These are phyloP conservation scores for Ustilago tritici DNA, from an alignment of 1,284 basidiomycete genomes.

Conservation along the genomic window DNA sequence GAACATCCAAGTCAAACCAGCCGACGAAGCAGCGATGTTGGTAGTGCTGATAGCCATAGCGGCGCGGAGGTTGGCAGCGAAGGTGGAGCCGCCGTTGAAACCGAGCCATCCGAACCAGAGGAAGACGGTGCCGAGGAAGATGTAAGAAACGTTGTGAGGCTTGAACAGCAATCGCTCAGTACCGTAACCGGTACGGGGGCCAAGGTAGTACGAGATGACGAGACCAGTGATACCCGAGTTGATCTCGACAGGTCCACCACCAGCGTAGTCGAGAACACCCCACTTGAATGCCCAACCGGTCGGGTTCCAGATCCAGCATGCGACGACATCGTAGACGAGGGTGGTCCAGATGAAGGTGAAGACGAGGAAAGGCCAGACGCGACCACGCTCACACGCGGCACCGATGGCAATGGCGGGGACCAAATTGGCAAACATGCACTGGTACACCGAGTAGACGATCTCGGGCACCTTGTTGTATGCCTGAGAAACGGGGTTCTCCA, in stretches of 20 bases:
- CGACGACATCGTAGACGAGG: constrained; percentile 73
- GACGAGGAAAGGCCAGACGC: constrained; percentile 87
- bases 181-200: constrained; percentile 87
- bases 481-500: constrained; percentile 81
- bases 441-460: constrained; percentile 72
- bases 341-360: constrained; percentile 89
- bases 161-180: constrained; percentile 87
- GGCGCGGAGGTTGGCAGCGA: constrained; percentile 89
- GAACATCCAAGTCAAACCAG: constrained; percentile 87
- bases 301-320: constrained; percentile 84
- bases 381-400: constrained; percentile 85
- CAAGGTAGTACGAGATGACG: constrained; percentile 91
- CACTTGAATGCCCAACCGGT: constrained; percentile 90
- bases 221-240: constrained; percentile 87
- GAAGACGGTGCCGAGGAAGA: constrained; percentile 86
- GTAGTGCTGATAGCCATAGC: constrained; percentile 88
- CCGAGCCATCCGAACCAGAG: constrained; percentile 98
- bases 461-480: constrained; percentile 73
- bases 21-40: constrained; percentile 78
- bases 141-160: constrained; percentile 90
- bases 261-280: constrained; percentile 92
- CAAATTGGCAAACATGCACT: constrained; percentile 71
- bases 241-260: constrained; percentile 93
- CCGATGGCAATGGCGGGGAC: constrained; percentile 74
- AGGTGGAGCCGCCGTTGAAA: constrained; percentile 88